A percentile compares a stretch with the other conserved stretches of the same genome.
These are phyloP conservation scores for Diaporthe helianthi DNA, from an alignment of 2,329 filamentous ascomycete species.

Conservation along the genomic window DNA sequence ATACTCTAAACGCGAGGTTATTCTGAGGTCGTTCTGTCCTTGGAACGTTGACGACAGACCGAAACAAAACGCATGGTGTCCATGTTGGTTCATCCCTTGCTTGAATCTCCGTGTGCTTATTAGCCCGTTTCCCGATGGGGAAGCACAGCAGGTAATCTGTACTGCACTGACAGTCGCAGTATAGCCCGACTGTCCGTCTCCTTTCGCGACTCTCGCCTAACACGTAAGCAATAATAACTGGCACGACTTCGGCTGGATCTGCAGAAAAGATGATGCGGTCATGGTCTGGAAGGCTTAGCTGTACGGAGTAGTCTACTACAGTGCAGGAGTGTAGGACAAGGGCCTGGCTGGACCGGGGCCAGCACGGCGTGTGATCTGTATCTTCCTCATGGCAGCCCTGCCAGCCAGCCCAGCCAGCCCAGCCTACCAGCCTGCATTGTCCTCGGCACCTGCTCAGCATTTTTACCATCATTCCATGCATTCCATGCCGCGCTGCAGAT, in stretches of 20 bases:
- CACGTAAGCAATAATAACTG: neutral
- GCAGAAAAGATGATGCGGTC: neutral
- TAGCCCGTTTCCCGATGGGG: conserved; percentile 14
- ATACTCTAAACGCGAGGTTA: conserved; percentile 24
- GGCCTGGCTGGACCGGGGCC: neutral
- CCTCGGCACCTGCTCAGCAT: conserved; percentile 12
- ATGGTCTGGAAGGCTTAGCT: neutral
- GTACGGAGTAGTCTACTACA: too few relatives aligned
- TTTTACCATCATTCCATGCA: conserved; percentile 24
- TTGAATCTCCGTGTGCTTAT: conserved; percentile 3
- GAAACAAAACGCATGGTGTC: conserved; percentile 8
- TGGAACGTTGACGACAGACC: conserved; percentile 18
- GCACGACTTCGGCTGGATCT: neutral
- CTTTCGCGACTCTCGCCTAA: neutral
- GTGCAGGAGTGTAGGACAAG: neutral
- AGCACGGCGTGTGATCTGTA: conserved; percentile 8
- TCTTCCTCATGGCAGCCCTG: conserved; percentile 5
- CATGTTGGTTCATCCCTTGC: conserved; percentile 22
- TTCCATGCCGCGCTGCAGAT: conserved; percentile 19
- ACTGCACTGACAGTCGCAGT: neutral
- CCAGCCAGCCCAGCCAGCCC: neutral
- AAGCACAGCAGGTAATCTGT: neutral
- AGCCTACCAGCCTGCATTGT: neutral
- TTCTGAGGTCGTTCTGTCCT: conserved; percentile 16
- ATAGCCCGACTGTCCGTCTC: neutral